phyloP scores from a whole-genome alignment of 2,329 filamentous ascomycete species.

The Sarocladium oryzae region DNA sequence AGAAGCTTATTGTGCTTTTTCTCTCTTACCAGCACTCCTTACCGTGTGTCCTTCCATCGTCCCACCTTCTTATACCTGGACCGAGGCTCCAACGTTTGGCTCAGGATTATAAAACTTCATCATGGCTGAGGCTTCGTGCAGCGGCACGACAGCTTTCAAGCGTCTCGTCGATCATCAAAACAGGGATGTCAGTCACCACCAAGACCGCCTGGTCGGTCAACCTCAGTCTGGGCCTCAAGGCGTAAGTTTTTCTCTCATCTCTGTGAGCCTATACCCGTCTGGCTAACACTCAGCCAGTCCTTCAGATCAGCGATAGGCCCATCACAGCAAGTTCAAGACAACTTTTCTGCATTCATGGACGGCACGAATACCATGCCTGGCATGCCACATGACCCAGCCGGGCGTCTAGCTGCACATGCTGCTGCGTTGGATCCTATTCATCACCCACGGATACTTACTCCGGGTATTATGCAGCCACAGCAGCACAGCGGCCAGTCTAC shows the following conservation, averaged over 20 bases:
- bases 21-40: not conserved
- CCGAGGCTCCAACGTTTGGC: not conserved
- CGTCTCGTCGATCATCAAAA: slow-evolving; percentile 34
- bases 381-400: slow-evolving; percentile 26
- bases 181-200: slow-evolving; percentile 34
- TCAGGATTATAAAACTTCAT: not conserved
- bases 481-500: slow-evolving; percentile 19
- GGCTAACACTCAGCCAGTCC: slow-evolving; percentile 17
- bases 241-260: slow-evolving; percentile 19
- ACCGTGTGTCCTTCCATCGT: not conserved
- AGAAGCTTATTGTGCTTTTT: no score
- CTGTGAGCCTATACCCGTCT: not conserved
- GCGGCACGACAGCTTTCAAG: slow-evolving; percentile 36
- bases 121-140: slow-evolving; percentile 37
- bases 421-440: slow-evolving; percentile 24
- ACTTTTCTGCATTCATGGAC: slow-evolving; percentile 30
- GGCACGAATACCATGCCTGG: slow-evolving; percentile 21
- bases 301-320: slow-evolving; percentile 27
- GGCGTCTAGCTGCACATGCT: slow-evolving; percentile 27
- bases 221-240: slow-evolving; percentile 20
- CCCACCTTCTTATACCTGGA: not conserved
- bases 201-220: slow-evolving; percentile 30
- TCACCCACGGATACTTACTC: slow-evolving; percentile 16
- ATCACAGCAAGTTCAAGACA: slow-evolving; percentile 21
- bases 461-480: slow-evolving; percentile 12